Evolutionary conservation across 2,329 filamentous ascomycete species (phyloP), one percentile per base, ranked within the genome.

Genomic region (Dactylellina parvicollis): DNA sequence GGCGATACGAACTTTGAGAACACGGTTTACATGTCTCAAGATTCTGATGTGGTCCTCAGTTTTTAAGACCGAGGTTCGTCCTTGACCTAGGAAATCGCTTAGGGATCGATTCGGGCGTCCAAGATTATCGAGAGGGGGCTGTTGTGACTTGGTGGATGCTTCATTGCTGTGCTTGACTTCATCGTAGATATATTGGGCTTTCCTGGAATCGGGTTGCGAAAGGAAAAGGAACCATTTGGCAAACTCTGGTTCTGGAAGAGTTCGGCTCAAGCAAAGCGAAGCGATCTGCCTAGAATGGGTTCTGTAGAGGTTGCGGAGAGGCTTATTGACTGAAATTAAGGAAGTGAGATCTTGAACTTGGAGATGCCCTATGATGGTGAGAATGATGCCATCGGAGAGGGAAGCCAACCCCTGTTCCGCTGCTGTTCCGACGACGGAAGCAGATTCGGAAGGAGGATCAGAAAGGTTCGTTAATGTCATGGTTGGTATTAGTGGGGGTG

Each of bases 181-280:
- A 3, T 49, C 24, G 46, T 12, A 12, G 46, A 14, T 9, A 18
- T 24, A 20, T 36, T 65, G 12, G 42, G 10, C 4, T 12, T 24
- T n/a, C 2, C 30, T 8, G 44, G 22, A 9, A 4, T n/a, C 4
- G 20, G 22, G 8, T n/a, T n/a, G n/a, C n/a, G n/a, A n/a, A n/a
- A 54, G 69, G 24, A 66, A 73, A 26, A 60, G 69, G 34, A 73
- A 61, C 49, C 52, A 73, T 18, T 22, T 34, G 20, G 38, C 12
- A 24, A 73, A 12, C 34, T 61, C 55, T 20, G 46, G 49, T 10
- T 49, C 40, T 42, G 30, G 46, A 28, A 73, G 46, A 14, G n/a
- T 66, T 32, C 56, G 26, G 16, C 3, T 30, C 8, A 73, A 36
- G 4, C 60, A 73, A 12, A 24, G n/a, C 10, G 22, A 4, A 16